These are phyloP conservation scores for Rubroshorea leprosula DNA, from an alignment of 345 rosid species.

Conservation along the genomic window DNA sequence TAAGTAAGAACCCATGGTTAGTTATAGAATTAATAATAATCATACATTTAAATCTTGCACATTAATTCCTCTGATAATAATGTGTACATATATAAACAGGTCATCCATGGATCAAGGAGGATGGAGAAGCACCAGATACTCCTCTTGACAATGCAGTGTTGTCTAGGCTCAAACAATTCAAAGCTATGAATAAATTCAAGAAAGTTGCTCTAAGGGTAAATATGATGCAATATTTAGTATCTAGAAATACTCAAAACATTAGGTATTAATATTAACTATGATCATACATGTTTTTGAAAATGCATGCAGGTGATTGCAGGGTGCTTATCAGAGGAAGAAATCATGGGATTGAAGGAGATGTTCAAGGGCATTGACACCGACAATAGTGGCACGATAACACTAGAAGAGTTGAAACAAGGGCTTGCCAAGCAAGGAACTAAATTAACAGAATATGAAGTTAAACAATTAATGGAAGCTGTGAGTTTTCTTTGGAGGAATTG, in stretches of 20 bases:
- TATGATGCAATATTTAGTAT: no score
- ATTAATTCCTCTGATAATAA: not conserved
- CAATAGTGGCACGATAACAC: constrained; percentile 85
- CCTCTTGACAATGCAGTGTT: constrained; percentile 75
- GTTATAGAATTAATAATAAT: no score
- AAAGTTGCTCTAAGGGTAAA: constrained; percentile 68
- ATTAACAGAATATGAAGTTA: constrained; percentile 75
- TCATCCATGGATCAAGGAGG: constrained; percentile 79
- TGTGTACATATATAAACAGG: constrained; percentile 20
- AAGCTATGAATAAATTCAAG: constrained; percentile 73
- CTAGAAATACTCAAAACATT: no score
- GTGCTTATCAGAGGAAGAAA: constrained; percentile 93
- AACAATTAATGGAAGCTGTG: constrained; percentile 93
- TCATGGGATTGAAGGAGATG: constrained; percentile 97
- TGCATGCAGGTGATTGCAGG: constrained; percentile 77
- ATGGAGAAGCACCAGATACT: constrained; percentile 80
- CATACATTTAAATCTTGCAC: no score
- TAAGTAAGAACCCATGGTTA: no score
- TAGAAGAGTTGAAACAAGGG: constrained; percentile 86
- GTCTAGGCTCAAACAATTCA: constrained; percentile 70
- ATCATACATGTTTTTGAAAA: not conserved
- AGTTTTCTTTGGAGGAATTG: constrained; percentile 19
- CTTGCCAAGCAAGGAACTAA: constrained; percentile 91
- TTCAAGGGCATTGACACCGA: constrained; percentile 85
- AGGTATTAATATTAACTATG: no score